phyloP scores from a whole-genome alignment of 2,329 filamentous ascomycete species.

The Venturia aucupariae region DNA sequence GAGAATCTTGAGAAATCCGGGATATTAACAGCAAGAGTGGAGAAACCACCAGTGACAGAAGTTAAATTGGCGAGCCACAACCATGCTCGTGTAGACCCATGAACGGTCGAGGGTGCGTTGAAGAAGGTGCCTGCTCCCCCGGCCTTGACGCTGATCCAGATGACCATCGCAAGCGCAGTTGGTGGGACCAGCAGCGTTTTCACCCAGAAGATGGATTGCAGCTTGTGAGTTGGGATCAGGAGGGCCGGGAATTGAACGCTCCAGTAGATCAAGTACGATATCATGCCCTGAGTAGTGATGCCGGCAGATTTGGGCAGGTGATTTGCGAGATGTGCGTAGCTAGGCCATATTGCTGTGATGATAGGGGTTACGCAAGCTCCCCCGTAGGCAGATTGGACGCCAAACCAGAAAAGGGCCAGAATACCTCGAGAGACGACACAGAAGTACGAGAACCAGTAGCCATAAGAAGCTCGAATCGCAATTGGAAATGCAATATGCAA shows the following conservation, averaged over 20 bases:
- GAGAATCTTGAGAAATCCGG: slow-evolving; percentile 18
- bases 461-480: slow-evolving; percentile 32
- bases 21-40: not conserved
- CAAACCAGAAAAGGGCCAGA: slow-evolving; percentile 34
- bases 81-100: slow-evolving; percentile 1
- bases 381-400: slow-evolving; percentile 30
- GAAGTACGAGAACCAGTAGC: slow-evolving; percentile 33
- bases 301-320: slow-evolving; percentile 24
- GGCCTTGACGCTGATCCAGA: not conserved
- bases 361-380: slow-evolving; percentile 19
- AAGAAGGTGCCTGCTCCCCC: not conserved
- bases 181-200: slow-evolving; percentile 13
- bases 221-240: slow-evolving; percentile 19
- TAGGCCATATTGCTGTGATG: slow-evolving; percentile 6
- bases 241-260: slow-evolving; percentile 14
- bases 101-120: not conserved
- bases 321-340: slow-evolving; percentile 19
- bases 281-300: slow-evolving; percentile 39
- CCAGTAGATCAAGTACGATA: slow-evolving; percentile 21
- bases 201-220: slow-evolving; percentile 16
- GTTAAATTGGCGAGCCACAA: not conserved
- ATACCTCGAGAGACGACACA: slow-evolving; percentile 33
- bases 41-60: not conserved
- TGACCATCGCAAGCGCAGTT: not conserved
- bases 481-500: slow-evolving; percentile 39